phyloP scores from a whole-genome alignment of 1,139 yeast genomes.

The Yamadazyma membranifaciens region DNA sequence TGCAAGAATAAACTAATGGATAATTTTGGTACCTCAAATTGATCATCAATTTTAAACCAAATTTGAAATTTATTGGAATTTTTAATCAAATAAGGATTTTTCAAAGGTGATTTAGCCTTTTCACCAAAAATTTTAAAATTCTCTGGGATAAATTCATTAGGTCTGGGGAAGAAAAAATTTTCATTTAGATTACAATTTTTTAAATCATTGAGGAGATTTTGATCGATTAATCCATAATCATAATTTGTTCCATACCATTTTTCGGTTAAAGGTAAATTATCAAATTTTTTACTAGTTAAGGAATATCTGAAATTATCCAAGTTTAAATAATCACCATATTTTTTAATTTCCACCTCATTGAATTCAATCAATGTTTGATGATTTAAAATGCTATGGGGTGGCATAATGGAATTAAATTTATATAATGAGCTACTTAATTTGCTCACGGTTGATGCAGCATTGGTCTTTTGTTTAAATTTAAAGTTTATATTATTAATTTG shows the following conservation, averaged over 20 bases:
- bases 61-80: slow-evolving; percentile 40
- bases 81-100: slow-evolving; percentile 37
- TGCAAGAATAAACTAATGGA: slow-evolving; percentile 63
- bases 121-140: slow-evolving; percentile 59
- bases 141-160: slow-evolving; percentile 78
- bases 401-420: slow-evolving; percentile 46
- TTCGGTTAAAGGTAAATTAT: slow-evolving; percentile 45
- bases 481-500: slow-evolving; percentile 51
- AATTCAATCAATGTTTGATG: slow-evolving; percentile 59
- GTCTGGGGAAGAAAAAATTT: slow-evolving; percentile 59
- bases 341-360: slow-evolving; percentile 51
- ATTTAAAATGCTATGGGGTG: slow-evolving; percentile 61
- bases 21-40: slow-evolving; percentile 87
- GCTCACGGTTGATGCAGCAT: slow-evolving; percentile 62
- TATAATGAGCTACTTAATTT: slow-evolving; percentile 45
- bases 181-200: slow-evolving; percentile 31
- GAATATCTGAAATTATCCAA: slow-evolving; percentile 62
- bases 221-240: slow-evolving; percentile 44
- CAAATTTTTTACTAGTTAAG: slow-evolving; percentile 52
- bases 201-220: slow-evolving; percentile 34
- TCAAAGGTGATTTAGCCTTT: slow-evolving; percentile 30
- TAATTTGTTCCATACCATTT: slow-evolving; percentile 93
- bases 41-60: slow-evolving; percentile 93
- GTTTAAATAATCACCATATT: slow-evolving; percentile 50
- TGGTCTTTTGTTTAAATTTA: slow-evolving; percentile 65